phyloP scores from a whole-genome alignment of 176 grass and related monocot species.

The Thinopyrum elongatum region DNA sequence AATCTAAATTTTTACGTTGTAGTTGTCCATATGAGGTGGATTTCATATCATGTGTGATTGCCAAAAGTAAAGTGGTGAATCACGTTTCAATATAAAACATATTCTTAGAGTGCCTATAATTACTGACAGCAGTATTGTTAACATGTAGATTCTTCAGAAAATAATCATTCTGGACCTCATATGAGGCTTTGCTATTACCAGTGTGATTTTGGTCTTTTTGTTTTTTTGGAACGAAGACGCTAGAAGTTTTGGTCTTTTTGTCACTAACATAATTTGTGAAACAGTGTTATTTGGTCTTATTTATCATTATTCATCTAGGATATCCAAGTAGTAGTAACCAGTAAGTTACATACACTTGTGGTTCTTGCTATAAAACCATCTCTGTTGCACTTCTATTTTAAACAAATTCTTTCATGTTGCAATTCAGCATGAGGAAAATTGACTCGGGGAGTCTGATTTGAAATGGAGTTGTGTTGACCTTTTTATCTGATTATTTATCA shows the following conservation, averaged over 20 bases:
- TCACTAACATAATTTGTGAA: slow-evolving; percentile 17
- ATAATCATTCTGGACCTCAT: background rate
- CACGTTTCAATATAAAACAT: background rate
- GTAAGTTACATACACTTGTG: background rate
- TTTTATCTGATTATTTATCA: background rate
- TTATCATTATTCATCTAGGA: slow-evolving; percentile 1
- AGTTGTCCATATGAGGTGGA: background rate
- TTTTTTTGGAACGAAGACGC: too few species aligned
- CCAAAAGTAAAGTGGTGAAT: slow-evolving; percentile 4
- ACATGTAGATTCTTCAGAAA: background rate
- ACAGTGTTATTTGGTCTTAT: slow-evolving; percentile 6
- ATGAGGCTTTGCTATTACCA: background rate
- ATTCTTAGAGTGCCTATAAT: background rate
- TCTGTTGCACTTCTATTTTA: background rate
- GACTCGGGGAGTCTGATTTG: background rate
- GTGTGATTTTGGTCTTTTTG: slow-evolving; percentile 13
- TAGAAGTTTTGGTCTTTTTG: slow-evolving; percentile 16
- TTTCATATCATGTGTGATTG: slow-evolving; percentile 8
- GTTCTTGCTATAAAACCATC: background rate
- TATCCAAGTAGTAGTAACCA: background rate
- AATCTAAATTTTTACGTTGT: background rate
- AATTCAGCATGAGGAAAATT: background rate
- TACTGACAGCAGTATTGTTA: background rate
- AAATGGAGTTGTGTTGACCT: background rate
- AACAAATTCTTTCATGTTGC: background rate